Conservation (phyloP, 2,329 filamentous ascomycete genomes). For the Blastomyces percursus region DNA sequence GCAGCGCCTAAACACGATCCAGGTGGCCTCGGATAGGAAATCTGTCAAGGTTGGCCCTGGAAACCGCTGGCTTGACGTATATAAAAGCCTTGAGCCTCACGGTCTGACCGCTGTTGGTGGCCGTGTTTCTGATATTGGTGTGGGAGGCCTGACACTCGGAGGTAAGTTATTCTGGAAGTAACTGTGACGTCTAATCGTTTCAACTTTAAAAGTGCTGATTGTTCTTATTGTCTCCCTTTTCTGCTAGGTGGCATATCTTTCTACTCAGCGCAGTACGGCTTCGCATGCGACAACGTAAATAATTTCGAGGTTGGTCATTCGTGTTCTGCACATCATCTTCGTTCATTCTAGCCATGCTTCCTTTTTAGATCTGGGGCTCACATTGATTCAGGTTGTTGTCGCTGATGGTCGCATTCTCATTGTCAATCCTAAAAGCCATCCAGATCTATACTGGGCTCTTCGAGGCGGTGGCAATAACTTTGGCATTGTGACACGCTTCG, state of each 20-base stretch:
- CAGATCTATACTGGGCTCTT: slow-evolving; percentile 41
- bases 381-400: slow-evolving; percentile 28
- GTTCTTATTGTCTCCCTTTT: background rate
- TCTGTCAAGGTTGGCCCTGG: slow-evolving; percentile 25
- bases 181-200: background rate
- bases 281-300: slow-evolving; percentile 27
- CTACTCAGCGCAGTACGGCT: slow-evolving; percentile 25
- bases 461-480: slow-evolving; percentile 38
- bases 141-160: slow-evolving; percentile 21
- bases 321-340: background rate
- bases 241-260: slow-evolving; percentile 25
- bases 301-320: slow-evolving; percentile 22
- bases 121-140: slow-evolving; percentile 20
- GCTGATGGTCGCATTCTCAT: slow-evolving; percentile 30
- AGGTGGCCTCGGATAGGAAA: slow-evolving; percentile 21
- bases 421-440: slow-evolving; percentile 34
- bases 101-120: slow-evolving; percentile 27
- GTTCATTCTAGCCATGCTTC: no score
- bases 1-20: slow-evolving; percentile 21
- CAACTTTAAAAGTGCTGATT: background rate
- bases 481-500: slow-evolving; percentile 30
- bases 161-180: slow-evolving; percentile 9
- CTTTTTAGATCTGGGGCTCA: background rate
- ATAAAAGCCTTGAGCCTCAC: slow-evolving; percentile 22
- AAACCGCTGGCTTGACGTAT: slow-evolving; percentile 27